Percentiles rank a stretch among this genome's conserved stretches.
These are phyloP conservation scores for Senecio squalidus DNA, from an alignment of 140 eudicot species.

Conservation along the genomic window DNA sequence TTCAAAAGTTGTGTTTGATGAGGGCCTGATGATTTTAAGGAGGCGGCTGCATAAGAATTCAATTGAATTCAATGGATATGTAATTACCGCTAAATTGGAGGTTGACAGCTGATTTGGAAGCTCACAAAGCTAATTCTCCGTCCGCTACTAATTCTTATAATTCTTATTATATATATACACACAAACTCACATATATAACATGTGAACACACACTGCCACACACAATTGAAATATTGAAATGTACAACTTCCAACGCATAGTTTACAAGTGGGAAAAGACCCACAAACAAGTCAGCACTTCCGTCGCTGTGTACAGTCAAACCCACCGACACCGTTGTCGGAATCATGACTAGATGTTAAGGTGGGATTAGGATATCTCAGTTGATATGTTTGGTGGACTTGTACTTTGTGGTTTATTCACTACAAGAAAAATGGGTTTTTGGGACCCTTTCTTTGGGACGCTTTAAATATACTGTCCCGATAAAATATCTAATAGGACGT, in stretches of 20 bases:
- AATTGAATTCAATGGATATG: too few species aligned
- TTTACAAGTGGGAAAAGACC: slow-evolving; percentile 24
- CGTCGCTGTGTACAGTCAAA: slow-evolving; percentile 39
- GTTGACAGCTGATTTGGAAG: too few species aligned
- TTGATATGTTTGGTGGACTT: not conserved
- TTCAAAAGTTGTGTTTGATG: too few species aligned
- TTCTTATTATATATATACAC: slow-evolving; percentile 17
- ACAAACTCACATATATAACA: slow-evolving; percentile 9
- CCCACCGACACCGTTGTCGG: slow-evolving; percentile 44
- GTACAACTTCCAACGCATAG: slow-evolving; percentile 26
- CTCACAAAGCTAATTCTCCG: too few species aligned
- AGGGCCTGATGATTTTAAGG: too few species aligned
- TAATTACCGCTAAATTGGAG: too few species aligned
- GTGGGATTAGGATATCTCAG: slow-evolving; percentile 9
- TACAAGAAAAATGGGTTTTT: too few species aligned
- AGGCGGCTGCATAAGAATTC: too few species aligned
- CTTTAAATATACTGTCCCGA: too few species aligned
- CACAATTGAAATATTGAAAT: slow-evolving; percentile 1
- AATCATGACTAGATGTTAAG: slow-evolving; percentile 9
- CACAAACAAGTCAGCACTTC: slow-evolving; percentile 31
- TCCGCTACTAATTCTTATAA: too few species aligned
- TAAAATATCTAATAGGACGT: too few species aligned
- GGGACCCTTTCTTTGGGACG: too few species aligned
- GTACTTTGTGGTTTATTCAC: slow-evolving; percentile 9
- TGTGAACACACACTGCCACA: slow-evolving; percentile 40